These are phyloP conservation scores for Diaporthe sp. DNA, from an alignment of 2,329 filamentous ascomycete genomes.

Conservation along the genomic window DNA sequence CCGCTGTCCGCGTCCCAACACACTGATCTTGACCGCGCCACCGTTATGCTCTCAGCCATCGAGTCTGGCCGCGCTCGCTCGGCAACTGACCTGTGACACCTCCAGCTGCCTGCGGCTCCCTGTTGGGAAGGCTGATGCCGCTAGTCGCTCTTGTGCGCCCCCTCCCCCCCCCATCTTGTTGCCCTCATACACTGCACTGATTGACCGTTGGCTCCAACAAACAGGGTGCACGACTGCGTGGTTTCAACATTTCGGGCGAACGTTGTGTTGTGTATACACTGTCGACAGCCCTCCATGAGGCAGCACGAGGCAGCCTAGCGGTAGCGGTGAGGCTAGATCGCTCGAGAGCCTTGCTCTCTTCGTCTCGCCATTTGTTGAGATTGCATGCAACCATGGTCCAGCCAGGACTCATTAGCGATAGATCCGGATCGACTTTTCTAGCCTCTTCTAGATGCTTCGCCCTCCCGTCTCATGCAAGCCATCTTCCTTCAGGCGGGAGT, in stretches of 20 bases:
- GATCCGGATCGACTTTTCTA: neutral
- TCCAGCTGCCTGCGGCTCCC: constrained; percentile 7
- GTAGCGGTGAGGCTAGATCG: neutral
- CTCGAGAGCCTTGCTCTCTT: neutral
- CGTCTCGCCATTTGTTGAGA: neutral
- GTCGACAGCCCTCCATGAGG: neutral
- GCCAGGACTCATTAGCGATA: neutral
- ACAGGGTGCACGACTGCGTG: neutral
- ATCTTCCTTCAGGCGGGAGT: constrained; percentile 7
- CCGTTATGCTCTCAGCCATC: constrained; percentile 16
- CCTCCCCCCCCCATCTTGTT: neutral
- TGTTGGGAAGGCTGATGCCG: constrained; percentile 23
- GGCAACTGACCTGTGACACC: constrained; percentile 28
- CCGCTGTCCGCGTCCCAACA: constrained; percentile 11
- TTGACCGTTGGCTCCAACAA: neutral
- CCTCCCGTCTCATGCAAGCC: constrained; percentile 20
- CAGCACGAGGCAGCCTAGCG: neutral
- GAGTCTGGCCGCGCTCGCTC: constrained; percentile 27
- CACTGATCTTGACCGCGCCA: constrained; percentile 22
- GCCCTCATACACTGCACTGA: constrained; percentile 27
- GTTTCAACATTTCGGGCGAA: neutral
- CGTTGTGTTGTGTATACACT: neutral
- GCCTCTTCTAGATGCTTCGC: constrained; percentile 7
- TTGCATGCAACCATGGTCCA: neutral
- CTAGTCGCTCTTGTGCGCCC: constrained; percentile 6